Evolutionary conservation across 2,329 filamentous ascomycete species (phyloP).

Genomic region (Zymoseptoria pseudotritici): DNA sequence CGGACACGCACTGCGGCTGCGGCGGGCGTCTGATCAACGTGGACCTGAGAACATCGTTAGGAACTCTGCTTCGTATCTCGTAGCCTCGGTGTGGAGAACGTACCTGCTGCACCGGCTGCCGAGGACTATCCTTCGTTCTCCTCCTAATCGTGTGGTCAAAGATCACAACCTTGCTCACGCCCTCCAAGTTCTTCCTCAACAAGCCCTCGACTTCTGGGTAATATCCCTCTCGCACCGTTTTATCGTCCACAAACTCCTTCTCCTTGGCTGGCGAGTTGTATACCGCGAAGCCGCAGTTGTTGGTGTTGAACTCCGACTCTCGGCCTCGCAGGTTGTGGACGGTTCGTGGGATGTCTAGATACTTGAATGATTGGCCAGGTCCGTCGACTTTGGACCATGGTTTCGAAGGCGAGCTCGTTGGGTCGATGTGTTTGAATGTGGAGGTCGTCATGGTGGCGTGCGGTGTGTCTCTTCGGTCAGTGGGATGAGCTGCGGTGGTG

Average conservation of each 20-base stretch:
- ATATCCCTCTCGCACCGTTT: conserved; percentile 48
- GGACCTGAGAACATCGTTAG: conserved; percentile 37
- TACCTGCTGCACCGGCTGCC: conserved; percentile 55
- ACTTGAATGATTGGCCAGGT: conserved; percentile 45
- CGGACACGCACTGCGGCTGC: conserved; percentile 56
- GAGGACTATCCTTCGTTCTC: conserved; percentile 44
- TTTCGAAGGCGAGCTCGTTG: conserved; percentile 40
- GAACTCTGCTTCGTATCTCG: neutral
- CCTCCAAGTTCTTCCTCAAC: conserved; percentile 46
- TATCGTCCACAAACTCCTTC: conserved; percentile 49
- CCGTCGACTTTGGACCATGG: conserved; percentile 60
- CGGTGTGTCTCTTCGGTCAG: neutral
- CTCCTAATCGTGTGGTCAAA: conserved; percentile 66
- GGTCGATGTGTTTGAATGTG: conserved; percentile 55
- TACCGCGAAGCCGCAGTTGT: conserved; percentile 52
- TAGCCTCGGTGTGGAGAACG: neutral
- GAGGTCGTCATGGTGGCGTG: conserved; percentile 49
- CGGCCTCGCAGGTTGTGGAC: conserved; percentile 49
- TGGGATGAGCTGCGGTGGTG: neutral
- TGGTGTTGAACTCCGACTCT: conserved; percentile 46
- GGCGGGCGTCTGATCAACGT: conserved; percentile 61
- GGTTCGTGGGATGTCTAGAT: conserved; percentile 38
- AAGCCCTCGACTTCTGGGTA: conserved; percentile 55
- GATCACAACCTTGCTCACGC: conserved; percentile 54
- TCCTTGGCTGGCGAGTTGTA: conserved; percentile 46